A percentile compares a stretch with the other conserved stretches of the same genome.
Evolutionary conservation across 2,329 filamentous ascomycete species (phyloP).

Genomic region (Stachybotrys chartarum): DNA sequence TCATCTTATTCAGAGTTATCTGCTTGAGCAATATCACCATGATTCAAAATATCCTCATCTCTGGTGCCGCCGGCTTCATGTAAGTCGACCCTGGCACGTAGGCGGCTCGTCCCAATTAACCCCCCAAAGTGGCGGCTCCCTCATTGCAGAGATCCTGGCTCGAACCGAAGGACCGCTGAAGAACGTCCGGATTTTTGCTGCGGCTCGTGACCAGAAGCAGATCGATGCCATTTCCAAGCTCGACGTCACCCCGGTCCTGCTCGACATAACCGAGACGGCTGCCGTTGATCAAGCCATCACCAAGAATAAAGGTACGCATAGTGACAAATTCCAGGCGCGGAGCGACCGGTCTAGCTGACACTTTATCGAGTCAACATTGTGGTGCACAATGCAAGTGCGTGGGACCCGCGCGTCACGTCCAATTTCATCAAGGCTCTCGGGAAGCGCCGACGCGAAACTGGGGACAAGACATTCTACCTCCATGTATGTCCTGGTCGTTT

Average conservation of each 20-base stretch:
- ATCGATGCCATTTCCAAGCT: slow-evolving; percentile 20
- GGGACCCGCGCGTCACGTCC: slow-evolving; percentile 14
- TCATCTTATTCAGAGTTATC: no score
- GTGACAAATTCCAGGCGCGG: neutral
- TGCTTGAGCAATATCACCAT: slow-evolving; percentile 2
- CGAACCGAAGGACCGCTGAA: slow-evolving; percentile 13
- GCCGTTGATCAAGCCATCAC: slow-evolving; percentile 12
- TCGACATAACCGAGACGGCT: slow-evolving; percentile 22
- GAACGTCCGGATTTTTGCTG: slow-evolving; percentile 18
- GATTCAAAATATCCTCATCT: slow-evolving; percentile 22
- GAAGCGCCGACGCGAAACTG: slow-evolving; percentile 15
- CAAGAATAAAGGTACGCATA: slow-evolving; percentile 15
- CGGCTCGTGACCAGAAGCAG: slow-evolving; percentile 25
- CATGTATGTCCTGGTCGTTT: slow-evolving; percentile 16
- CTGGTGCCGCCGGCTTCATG: slow-evolving; percentile 29
- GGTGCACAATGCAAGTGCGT: slow-evolving; percentile 25
- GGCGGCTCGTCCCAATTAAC: neutral
- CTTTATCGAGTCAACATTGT: slow-evolving; percentile 23
- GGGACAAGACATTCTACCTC: slow-evolving; percentile 21
- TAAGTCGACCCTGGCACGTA: neutral
- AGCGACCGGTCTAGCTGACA: neutral
- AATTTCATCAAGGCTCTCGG: slow-evolving; percentile 25
- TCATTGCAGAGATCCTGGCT: slow-evolving; percentile 23
- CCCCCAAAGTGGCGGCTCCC: slow-evolving; percentile 23
- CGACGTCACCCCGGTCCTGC: slow-evolving; percentile 18